A percentile compares a stretch with the other conserved stretches of the same genome.
These are phyloP conservation scores for Pezicula radicicola DNA, from an alignment of 2,329 filamentous ascomycete genomes.

Conservation along the genomic window DNA sequence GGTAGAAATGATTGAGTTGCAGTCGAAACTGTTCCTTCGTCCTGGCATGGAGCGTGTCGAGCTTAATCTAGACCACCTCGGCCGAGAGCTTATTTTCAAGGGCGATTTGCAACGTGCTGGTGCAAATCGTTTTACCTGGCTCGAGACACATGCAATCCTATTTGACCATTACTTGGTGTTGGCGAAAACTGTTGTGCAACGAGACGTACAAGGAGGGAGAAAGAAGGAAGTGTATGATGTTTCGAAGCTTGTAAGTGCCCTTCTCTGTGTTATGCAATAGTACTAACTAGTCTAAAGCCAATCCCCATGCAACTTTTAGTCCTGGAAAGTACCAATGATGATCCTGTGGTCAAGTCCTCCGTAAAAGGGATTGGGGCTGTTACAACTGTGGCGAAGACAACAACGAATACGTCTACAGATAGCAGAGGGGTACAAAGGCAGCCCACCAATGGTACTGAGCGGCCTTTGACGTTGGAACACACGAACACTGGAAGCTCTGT, in stretches of 20 bases:
- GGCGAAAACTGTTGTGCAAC: conserved; percentile 70
- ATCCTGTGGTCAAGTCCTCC: conserved; percentile 77
- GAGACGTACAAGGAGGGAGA: conserved; percentile 66
- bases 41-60: conserved; percentile 85
- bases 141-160: conserved; percentile 88
- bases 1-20: conserved; percentile 82
- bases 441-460: conserved; percentile 30
- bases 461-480: conserved; percentile 64
- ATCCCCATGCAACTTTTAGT: conserved; percentile 97
- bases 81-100: conserved; percentile 81
- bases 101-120: conserved; percentile 89
- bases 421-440: conserved; percentile 40
- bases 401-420: conserved; percentile 58
- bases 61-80: conserved; percentile 90
- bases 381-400: conserved; percentile 54
- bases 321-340: conserved; percentile 88
- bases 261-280: not conserved
- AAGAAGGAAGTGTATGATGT: conserved; percentile 88
- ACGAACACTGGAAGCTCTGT: conserved; percentile 65
- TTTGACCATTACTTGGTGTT: conserved; percentile 97
- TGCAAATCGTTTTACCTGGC: conserved; percentile 84
- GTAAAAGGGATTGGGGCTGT: conserved; percentile 57
- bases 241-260: conserved; percentile 69
- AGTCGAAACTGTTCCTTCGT: conserved; percentile 77
- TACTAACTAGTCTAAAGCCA: conserved; percentile 57